These are phyloP conservation scores for Rheum nobile DNA, from an alignment of 148 eudicot species.

Conservation along the genomic window DNA sequence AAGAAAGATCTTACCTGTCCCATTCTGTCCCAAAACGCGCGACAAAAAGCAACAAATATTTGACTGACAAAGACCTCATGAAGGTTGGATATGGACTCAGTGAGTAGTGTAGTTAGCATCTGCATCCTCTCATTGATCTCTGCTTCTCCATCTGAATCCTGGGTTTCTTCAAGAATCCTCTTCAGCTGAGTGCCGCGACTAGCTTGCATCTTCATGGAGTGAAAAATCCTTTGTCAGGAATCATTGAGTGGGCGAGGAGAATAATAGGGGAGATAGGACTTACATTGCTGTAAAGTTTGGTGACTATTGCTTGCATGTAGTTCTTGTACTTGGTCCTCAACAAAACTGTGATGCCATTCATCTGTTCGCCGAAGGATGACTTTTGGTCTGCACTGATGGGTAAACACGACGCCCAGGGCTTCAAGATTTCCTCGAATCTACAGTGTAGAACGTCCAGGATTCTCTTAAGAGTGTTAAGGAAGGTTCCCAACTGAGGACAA, in stretches of 20 bases:
- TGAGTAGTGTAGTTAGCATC: slow-evolving; percentile 43
- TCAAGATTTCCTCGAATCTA: slow-evolving; percentile 61
- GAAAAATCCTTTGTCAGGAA: neutral
- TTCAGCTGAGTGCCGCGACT: slow-evolving; percentile 62
- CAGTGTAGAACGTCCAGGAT: slow-evolving; percentile 71
- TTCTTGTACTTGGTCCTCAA: slow-evolving; percentile 79
- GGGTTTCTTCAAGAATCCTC: slow-evolving; percentile 74
- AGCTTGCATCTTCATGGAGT: slow-evolving; percentile 42
- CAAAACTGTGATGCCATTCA: slow-evolving; percentile 63
- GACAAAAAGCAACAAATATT: slow-evolving; percentile 59
- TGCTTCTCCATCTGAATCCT: slow-evolving; percentile 67
- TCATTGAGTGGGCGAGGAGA: neutral
- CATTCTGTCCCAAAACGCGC: slow-evolving; percentile 84
- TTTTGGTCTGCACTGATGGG: slow-evolving; percentile 51
- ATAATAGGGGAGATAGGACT: slow-evolving; percentile 11
- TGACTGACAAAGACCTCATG: slow-evolving; percentile 64
- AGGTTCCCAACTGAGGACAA: slow-evolving; percentile 57
- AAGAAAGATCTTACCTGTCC: slow-evolving; percentile 48
- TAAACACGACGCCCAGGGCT: slow-evolving; percentile 66
- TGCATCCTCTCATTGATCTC: slow-evolving; percentile 79
- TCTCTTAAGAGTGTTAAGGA: slow-evolving; percentile 73
- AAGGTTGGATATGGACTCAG: slow-evolving; percentile 58
- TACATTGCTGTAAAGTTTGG: slow-evolving; percentile 63
- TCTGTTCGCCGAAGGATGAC: slow-evolving; percentile 68
- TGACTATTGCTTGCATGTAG: slow-evolving; percentile 67